Percentiles rank a stretch among this genome's conserved stretches.
Conservation (phyloP, 2,329 filamentous ascomycete genomes). For the Penicillium crustosum region DNA sequence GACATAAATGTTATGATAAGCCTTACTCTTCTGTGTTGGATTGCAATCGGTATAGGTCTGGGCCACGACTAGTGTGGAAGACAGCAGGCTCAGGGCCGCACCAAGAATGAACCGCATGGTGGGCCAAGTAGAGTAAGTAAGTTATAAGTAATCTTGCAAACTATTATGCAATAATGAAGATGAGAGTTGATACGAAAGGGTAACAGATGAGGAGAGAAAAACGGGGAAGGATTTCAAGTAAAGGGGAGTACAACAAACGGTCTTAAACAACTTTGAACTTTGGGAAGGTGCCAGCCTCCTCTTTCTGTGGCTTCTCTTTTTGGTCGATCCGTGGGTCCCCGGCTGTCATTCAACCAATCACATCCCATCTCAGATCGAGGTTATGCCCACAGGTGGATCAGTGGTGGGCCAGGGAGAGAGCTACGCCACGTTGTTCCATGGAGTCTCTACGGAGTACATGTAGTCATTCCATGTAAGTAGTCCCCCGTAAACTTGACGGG, state of each 20-base stretch:
- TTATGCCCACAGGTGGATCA: neutral
- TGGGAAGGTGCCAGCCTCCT: conserved; percentile 25
- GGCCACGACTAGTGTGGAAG: conserved; percentile 32
- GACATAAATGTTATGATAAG: neutral
- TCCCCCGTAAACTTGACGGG: neutral
- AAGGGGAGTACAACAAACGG: neutral
- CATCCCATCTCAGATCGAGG: neutral
- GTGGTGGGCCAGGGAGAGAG: neutral
- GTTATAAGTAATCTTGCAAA: neutral
- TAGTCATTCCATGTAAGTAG: neutral
- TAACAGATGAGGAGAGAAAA: neutral
- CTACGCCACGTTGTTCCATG: conserved; percentile 1
- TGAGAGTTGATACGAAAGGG: neutral
- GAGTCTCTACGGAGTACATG: neutral
- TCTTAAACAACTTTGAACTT: conserved; percentile 1
- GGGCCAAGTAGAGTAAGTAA: neutral
- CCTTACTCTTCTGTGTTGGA: conserved; percentile 41
- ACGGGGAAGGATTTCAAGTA: neutral
- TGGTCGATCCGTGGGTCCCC: conserved; percentile 18
- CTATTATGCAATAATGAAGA: conserved; percentile 7
- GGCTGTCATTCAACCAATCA: conserved; percentile 13
- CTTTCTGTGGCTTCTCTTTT: conserved; percentile 16
- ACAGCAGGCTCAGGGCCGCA: conserved; percentile 30
- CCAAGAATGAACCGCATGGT: conserved; percentile 36
- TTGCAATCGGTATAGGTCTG: conserved; percentile 50